Evolutionary conservation across 2,329 filamentous ascomycete species (phyloP).

Genomic region (Dactylella cylindrospora): DNA sequence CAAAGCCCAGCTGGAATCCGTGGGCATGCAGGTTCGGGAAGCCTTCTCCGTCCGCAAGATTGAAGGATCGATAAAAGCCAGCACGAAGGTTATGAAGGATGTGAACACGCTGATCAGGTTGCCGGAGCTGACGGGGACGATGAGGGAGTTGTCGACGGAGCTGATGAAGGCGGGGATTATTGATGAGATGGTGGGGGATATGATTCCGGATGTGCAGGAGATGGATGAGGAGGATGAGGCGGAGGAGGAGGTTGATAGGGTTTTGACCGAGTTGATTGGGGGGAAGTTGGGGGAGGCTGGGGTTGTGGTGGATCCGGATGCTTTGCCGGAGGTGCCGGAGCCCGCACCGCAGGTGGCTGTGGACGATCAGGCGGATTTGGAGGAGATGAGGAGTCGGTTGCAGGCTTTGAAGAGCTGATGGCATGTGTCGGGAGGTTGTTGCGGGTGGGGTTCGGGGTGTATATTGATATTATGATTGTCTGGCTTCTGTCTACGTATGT

Average conservation of each 20-base stretch:
- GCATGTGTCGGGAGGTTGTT: background rate
- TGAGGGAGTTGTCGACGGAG: constrained; percentile 83
- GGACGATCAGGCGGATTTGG: constrained; percentile 84
- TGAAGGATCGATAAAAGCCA: constrained; percentile 82
- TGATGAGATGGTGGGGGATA: constrained; percentile 93
- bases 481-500: background rate
- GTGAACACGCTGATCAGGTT: constrained; percentile 82
- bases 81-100: constrained; percentile 93
- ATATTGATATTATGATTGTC: constrained; percentile 4
- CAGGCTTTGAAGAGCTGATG: constrained; percentile 83
- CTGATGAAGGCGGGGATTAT: constrained; percentile 94
- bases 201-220: constrained; percentile 71
- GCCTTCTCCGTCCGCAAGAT: constrained; percentile 95
- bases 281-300: constrained; percentile 71
- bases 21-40: constrained; percentile 97
- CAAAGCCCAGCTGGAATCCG: constrained; percentile 87
- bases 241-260: constrained; percentile 83
- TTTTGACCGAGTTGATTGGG: constrained; percentile 85
- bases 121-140: constrained; percentile 83
- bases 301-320: constrained; percentile 59
- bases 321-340: constrained; percentile 57
- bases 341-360: constrained; percentile 68
- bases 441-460: constrained; percentile 4
- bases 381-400: constrained; percentile 87
- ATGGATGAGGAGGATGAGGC: constrained; percentile 73